A percentile compares a stretch with the other conserved stretches of the same genome.
Conservation (phyloP, 2,329 filamentous ascomycete genomes). For the Clarireedia homoeocarpa region DNA sequence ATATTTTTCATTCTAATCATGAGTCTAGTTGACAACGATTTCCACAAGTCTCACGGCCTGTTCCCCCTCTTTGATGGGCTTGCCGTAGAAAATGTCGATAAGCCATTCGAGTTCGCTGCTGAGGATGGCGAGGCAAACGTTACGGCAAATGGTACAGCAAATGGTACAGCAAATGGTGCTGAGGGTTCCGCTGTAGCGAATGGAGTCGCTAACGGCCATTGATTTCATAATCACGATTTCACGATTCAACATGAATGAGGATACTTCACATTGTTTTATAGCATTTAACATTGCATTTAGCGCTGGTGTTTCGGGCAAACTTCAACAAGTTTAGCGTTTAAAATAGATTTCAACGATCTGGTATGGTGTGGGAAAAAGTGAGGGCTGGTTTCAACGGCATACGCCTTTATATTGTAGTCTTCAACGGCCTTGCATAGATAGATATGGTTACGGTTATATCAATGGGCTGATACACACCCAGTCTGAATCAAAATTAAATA, state of each 20-base stretch:
- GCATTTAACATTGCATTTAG: conserved; percentile 27
- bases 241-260: conserved; percentile 28
- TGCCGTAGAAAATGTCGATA: conserved; percentile 56
- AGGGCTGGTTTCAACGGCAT: conserved; percentile 1
- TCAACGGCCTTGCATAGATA: conserved; percentile 12
- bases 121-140: conserved; percentile 14
- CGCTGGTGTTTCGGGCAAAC: conserved; percentile 27
- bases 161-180: conserved; percentile 12
- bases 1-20: conserved; percentile 12
- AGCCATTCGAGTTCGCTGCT: conserved; percentile 23
- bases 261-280: conserved; percentile 9
- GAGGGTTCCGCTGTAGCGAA: conserved; percentile 19
- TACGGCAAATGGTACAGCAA: conserved; percentile 7
- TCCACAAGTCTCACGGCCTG: conserved; percentile 74
- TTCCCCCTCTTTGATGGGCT: conserved; percentile 82
- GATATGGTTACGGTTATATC: not conserved
- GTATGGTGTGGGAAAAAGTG: conserved; percentile 5
- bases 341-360: conserved; percentile 27
- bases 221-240: conserved; percentile 17
- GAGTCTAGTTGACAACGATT: conserved; percentile 83
- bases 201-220: conserved; percentile 10
- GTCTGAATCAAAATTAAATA: not conserved
- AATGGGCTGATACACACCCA: not conserved
- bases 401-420: conserved; percentile 8
- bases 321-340: conserved; percentile 31